Percentiles rank a stretch among this genome's conserved stretches.
Conservation (phyloP, 345 rosid species). For the Limnanthes douglasii region DNA sequence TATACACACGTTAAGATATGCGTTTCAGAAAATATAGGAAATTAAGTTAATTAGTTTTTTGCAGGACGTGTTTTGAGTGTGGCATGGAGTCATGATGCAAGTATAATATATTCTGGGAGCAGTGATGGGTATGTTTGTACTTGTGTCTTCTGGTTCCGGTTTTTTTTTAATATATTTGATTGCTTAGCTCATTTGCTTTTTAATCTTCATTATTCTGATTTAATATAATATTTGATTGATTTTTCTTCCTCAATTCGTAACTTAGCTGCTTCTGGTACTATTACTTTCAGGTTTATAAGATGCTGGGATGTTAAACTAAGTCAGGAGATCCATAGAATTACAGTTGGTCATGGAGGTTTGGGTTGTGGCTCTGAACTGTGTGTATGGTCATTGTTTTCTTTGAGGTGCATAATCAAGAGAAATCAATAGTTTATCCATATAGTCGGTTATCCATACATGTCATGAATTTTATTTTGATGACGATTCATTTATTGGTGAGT, state of each 20-base stretch:
- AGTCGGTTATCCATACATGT: not conserved
- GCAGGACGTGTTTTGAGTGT: conserved; percentile 71
- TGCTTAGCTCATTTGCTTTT: not conserved
- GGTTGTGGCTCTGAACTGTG: conserved; percentile 54
- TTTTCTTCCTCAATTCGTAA: not conserved
- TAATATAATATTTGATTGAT: no score
- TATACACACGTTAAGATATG: no score
- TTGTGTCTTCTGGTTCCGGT: not conserved
- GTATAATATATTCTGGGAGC: conserved; percentile 60
- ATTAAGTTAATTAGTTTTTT: conserved; percentile 4
- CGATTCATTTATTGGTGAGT: conserved; percentile 8
- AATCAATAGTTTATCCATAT: not conserved
- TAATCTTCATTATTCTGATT: not conserved
- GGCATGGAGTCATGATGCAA: conserved; percentile 55
- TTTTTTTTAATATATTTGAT: not conserved
- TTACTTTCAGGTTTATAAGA: conserved; percentile 55
- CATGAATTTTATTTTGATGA: conserved; percentile 5
- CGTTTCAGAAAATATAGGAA: no score
- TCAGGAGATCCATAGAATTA: conserved; percentile 67
- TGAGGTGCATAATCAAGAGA: conserved; percentile 35
- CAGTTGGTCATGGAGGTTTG: conserved; percentile 72
- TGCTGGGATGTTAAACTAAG: conserved; percentile 70
- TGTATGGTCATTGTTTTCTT: conserved; percentile 73
- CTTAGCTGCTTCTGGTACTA: conserved; percentile 2
- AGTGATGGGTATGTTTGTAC: conserved; percentile 76